Base-by-base conservation (phyloP, 257 asterid genomes). In the Fraxinus cuspidata region DNA sequence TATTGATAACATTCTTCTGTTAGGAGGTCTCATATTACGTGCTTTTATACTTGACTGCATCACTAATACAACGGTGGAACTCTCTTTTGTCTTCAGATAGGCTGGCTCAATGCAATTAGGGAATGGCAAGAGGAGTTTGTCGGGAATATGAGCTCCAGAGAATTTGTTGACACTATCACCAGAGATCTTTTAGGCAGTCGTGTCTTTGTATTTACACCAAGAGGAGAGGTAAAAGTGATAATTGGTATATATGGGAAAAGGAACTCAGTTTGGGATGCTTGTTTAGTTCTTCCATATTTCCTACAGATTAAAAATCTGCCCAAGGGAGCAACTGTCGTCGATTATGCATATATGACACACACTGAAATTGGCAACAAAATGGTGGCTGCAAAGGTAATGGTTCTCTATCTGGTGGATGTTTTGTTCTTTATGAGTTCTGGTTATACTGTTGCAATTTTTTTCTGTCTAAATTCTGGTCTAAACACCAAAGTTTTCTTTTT, bases 71-170 rank as follows among this genome's bases (percentile, higher is more conserved):
- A 64, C 77, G 63, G 72, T 64, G 35, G 68, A 74, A 60, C 70
- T 70, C 32, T 75, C 32, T 44, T 44, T 72, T 74, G 81, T 34
- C 82, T 82, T 78, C 92, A 94, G 98, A 92, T 94, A 84, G 90
- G 98, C 68, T 94, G 98, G 98, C 94, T 94, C 76, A 92, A 92
- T 85, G 98, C 98, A 81, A 94, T 94, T 70, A 88, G 98, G 83
- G 98, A 94, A 84, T 94, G 98, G 98, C 97, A 94, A 81, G 97
- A 94, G 84, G 98, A 94, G 84, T 94, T 94, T 74, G 98, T 92
- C 73, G 98, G 97, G 69, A 94, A 94, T 83, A 94, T 92, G 97
- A 94, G 97, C 78, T 94, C 98, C 37, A 88, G 98, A 85, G 98
- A 92, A 79, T 92, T 94, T 83, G 98, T 94, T 74, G 98, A 94